phyloP scores from a whole-genome alignment of 257 asterid genomes.

The Forsythia suspensa region DNA sequence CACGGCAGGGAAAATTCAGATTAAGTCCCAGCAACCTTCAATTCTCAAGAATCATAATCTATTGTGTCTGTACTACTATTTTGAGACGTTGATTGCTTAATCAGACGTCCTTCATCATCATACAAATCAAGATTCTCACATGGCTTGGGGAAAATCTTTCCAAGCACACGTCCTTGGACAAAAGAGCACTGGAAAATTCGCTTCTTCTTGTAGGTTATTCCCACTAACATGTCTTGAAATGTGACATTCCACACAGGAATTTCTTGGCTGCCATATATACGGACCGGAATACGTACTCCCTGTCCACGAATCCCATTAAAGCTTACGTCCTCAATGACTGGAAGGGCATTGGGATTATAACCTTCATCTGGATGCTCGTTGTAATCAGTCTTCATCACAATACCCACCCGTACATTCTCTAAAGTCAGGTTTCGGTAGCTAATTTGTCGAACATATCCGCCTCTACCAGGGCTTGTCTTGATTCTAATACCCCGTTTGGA shows the following conservation, averaged over 20 bases:
- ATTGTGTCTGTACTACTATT: conserved; percentile 26
- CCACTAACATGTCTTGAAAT: conserved; percentile 69
- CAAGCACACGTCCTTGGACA: conserved; percentile 80
- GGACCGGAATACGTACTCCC: conserved; percentile 88
- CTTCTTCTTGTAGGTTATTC: conserved; percentile 89
- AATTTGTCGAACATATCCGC: conserved; percentile 70
- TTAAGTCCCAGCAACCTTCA: neutral
- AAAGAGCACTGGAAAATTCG: conserved; percentile 81
- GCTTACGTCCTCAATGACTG: conserved; percentile 60
- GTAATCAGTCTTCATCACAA: conserved; percentile 86
- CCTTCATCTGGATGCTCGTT: conserved; percentile 85
- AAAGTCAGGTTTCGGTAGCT: conserved; percentile 69
- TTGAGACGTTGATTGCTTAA: conserved; percentile 42
- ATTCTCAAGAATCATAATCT: conserved; percentile 42
- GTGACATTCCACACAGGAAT: conserved; percentile 70
- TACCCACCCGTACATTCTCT: conserved; percentile 83
- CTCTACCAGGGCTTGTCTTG: conserved; percentile 86
- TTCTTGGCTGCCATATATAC: conserved; percentile 80
- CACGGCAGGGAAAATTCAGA: conserved; percentile 2
- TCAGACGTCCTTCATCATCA: conserved; percentile 58
- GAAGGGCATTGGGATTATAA: conserved; percentile 74
- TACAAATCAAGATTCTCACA: conserved; percentile 81
- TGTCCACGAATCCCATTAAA: conserved; percentile 70
- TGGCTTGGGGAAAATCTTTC: conserved; percentile 76
- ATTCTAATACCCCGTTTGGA: conserved; percentile 86